Conservation (phyloP, 371 early-diverging fungal genomes). For the Syncephalis fuscata region DNA sequence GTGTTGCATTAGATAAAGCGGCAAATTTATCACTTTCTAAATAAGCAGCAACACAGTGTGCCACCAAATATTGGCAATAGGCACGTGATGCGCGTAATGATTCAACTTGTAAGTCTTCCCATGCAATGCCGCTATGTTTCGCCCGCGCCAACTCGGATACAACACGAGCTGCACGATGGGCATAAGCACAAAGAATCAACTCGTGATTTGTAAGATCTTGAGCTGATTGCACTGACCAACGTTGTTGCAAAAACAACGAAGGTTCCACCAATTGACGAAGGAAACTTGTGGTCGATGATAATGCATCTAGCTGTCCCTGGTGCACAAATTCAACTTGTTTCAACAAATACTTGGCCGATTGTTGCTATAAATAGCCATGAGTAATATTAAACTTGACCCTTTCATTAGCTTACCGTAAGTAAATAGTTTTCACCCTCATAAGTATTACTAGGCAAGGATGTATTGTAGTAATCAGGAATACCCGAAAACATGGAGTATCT, state of each 20-base stretch:
- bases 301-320: neutral
- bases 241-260: slow-evolving; percentile 4
- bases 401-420: slow-evolving; percentile 33
- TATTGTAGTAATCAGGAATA: slow-evolving; percentile 50
- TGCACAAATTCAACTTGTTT: too few relatives aligned
- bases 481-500: slow-evolving; percentile 22
- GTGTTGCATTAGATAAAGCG: too few relatives aligned
- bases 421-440: slow-evolving; percentile 27
- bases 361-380: neutral
- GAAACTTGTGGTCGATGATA: slow-evolving; percentile 11
- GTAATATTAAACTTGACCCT: slow-evolving; percentile 12
- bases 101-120: slow-evolving; percentile 22
- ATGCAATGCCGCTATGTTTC: slow-evolving; percentile 12
- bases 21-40: neutral
- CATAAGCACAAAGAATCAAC: slow-evolving; percentile 33
- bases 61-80: too few relatives aligned
- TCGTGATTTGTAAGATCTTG: slow-evolving; percentile 28
- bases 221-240: slow-evolving; percentile 20
- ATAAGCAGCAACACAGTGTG: neutral
- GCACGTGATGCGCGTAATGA: slow-evolving; percentile 14
- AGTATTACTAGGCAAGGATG: slow-evolving; percentile 49
- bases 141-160: slow-evolving; percentile 18
- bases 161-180: slow-evolving; percentile 43
- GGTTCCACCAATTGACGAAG: slow-evolving; percentile 5
- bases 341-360: neutral